Evolutionary conservation across 805 yeast species (phyloP).

Genomic region (Zygosaccharomyces siamensis): DNA sequence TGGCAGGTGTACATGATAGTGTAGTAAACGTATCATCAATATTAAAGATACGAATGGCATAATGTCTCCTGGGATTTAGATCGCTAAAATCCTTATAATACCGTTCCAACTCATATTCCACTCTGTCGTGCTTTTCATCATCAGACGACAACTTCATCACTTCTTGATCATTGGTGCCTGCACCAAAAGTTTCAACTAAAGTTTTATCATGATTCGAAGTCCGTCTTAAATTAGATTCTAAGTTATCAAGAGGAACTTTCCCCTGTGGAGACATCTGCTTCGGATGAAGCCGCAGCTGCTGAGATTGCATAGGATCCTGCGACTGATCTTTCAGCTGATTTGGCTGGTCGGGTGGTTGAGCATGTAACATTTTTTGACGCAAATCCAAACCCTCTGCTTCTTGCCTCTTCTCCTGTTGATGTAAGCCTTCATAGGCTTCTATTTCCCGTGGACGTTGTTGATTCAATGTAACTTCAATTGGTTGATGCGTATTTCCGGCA

Average conservation of each 20-base stretch:
- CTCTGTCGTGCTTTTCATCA: slow-evolving; percentile 35
- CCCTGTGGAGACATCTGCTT: too few species aligned
- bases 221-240: background rate
- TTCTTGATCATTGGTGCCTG: slow-evolving; percentile 11
- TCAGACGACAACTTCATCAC: slow-evolving; percentile 13
- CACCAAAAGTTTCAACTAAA: background rate
- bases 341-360: background rate
- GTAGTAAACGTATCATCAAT: slow-evolving; percentile 83
- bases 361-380: background rate
- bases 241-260: background rate
- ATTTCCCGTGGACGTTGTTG: background rate
- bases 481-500: background rate
- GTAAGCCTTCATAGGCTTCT: background rate
- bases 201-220: background rate
- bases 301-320: background rate
- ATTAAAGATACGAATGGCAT: slow-evolving; percentile 64
- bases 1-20: slow-evolving; percentile 70
- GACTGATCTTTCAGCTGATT: background rate
- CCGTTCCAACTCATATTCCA: slow-evolving; percentile 36
- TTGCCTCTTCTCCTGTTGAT: background rate
- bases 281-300: background rate
- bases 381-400: background rate
- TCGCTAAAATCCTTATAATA: slow-evolving; percentile 37
- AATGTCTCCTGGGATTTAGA: slow-evolving; percentile 31
- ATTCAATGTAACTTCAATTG: background rate